Conservation (phyloP, 169 alveolate species). For the Sarcocystis neurona region DNA sequence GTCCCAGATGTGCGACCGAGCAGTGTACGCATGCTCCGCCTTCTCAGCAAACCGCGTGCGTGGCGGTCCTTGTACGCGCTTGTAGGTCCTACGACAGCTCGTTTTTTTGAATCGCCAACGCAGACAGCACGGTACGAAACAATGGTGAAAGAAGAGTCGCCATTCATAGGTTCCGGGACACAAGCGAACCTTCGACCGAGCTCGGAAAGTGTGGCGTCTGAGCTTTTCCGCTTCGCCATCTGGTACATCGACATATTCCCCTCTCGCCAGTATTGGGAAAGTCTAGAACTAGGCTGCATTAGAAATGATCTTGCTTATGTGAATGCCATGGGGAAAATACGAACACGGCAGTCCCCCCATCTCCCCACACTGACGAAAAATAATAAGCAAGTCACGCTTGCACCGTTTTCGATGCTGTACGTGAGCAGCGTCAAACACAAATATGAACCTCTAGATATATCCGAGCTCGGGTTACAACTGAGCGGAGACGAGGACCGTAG, state of each 20-base stretch:
- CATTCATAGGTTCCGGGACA: background rate
- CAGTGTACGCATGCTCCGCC: background rate
- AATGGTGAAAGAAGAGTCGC: background rate
- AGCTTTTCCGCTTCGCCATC: conserved; percentile 22
- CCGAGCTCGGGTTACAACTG: background rate
- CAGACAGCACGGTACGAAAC: conserved; percentile 38
- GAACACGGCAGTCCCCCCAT: conserved; percentile 3
- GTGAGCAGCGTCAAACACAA: too few relatives aligned
- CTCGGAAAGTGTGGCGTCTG: background rate
- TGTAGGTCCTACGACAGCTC: conserved; percentile 24
- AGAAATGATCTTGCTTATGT: conserved; percentile 6
- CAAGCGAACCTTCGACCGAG: background rate
- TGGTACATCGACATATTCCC: conserved; percentile 29
- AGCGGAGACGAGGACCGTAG: background rate
- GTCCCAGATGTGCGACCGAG: background rate
- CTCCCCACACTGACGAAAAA: background rate
- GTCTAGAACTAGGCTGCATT: conserved; percentile 21
- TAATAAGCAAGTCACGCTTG: background rate
- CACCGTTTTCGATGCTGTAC: background rate
- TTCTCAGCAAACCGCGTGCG: conserved; percentile 1
- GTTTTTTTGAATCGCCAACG: background rate
- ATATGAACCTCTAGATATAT: background rate
- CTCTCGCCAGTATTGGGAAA: conserved; percentile 11
- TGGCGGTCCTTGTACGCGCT: conserved; percentile 39
- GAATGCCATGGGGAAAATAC: conserved; percentile 15